Conservation (phyloP, 805 yeast genomes). For the Lipomyces mesembrius region DNA sequence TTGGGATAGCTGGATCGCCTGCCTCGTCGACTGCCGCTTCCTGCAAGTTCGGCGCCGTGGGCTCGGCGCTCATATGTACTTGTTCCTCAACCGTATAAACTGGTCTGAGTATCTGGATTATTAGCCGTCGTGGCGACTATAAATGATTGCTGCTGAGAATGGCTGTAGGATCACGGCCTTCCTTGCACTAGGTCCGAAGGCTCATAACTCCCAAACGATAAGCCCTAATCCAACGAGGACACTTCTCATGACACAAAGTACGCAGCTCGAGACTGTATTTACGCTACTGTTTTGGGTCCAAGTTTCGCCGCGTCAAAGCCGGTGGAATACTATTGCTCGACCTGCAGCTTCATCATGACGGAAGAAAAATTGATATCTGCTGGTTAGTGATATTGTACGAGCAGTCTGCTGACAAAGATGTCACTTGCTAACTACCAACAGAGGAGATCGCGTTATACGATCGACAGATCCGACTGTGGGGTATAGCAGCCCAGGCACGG, state of each 20-base stretch:
- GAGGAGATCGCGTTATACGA: conserved; percentile 93
- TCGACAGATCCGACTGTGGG: conserved; percentile 95
- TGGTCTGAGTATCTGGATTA: background rate
- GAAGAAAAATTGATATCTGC: conserved; percentile 29
- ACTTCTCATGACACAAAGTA: background rate
- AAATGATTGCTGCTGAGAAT: background rate
- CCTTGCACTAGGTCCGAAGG: background rate
- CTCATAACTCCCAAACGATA: background rate
- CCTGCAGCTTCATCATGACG: conserved; percentile 12
- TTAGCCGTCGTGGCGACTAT: background rate
- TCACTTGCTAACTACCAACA: conserved; percentile 20
- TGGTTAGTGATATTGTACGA: conserved; percentile 10
- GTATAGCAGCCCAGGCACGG: conserved; percentile 83
- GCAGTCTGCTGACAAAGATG: background rate
- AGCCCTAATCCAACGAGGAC: background rate
- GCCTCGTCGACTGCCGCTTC: background rate
- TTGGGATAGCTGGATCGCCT: background rate
- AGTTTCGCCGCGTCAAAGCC: background rate
- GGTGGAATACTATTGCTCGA: background rate
- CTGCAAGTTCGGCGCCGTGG: background rate
- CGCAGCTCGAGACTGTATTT: background rate
- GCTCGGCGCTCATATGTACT: background rate
- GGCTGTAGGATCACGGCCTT: background rate
- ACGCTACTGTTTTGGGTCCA: background rate
- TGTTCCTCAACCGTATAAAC: background rate